Evolutionary conservation across 305 asterid species (phyloP), one percentile per base, ranked within the genome.

Genomic region (Fraxinus dipetala): DNA sequence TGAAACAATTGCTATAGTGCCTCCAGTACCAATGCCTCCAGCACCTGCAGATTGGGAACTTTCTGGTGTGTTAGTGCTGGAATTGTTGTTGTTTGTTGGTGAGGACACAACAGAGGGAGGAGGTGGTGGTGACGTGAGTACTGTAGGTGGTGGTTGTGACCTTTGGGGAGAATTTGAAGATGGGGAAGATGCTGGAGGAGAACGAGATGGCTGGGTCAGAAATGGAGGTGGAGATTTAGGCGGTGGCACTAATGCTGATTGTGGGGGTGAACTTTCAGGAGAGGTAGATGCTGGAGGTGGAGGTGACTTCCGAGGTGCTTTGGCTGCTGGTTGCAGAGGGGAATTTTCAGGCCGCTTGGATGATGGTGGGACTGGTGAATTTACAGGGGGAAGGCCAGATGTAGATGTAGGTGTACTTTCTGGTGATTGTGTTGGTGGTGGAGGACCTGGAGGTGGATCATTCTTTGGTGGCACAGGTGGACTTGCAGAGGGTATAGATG

Each of bases 1-100:
- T 74, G 87, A 1, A 45, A 85, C 87, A 86, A 90, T 82, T 65
- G 90, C 91, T 76, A 88, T 82, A 43, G 65, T 83, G 75, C 87
- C 90, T 75, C 83, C 93, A 61, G 88, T 83, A 34, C 90, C 86
- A 73, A 88, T 72, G 84, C 90, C 89, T 70, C 86, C 88, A 34
- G 81, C 80, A 65, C 80, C 86, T 4, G 88, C 0, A 11, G 91
- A 30, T 2, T 83, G 76, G 78, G 93, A 78, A 82, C 43, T 80
- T 43, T 79, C 83, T 59, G 87, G 79, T 38, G 83, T 88, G 81
- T 83, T 72, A 38, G 72, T 81, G 63, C 40, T 75, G 72, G 94
- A 82, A 67, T 31, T 83, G 51, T 86, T 83, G 76, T 85, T 83
- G 76, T 78, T 69, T 56, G 87, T 80, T 43, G 87, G 83, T 28